A percentile compares a stretch with the other conserved stretches of the same genome.
These are phyloP conservation scores for Carex scoparia DNA, from an alignment of 176 grass and related monocot genomes.

Conservation along the genomic window DNA sequence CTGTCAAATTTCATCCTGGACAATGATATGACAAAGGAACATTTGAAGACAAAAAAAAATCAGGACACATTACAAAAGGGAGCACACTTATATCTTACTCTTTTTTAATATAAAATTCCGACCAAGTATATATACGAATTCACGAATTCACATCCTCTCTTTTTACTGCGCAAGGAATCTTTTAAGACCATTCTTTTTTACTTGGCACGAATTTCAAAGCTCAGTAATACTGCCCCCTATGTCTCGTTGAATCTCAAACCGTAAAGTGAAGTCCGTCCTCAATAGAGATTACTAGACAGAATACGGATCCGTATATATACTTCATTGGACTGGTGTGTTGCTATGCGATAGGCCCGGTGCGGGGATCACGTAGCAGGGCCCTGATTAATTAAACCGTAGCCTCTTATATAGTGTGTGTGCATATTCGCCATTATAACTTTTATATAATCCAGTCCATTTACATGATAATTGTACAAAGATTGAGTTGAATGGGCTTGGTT, in stretches of 20 bases:
- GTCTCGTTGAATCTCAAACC: no score
- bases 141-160: no score
- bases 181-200: no score
- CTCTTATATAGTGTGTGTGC: background rate
- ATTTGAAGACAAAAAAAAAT: no score
- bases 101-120: background rate
- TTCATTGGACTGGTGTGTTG: background rate
- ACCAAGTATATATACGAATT: background rate
- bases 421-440: background rate
- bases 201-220: no score
- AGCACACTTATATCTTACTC: background rate
- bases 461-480: background rate
- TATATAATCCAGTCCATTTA: background rate
- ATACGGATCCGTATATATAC: background rate
- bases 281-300: no score
- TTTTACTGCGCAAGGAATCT: no score
- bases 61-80: background rate
- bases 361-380: background rate
- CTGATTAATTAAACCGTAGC: background rate
- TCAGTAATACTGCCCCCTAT: no score
- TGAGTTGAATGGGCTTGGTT: background rate
- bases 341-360: background rate
- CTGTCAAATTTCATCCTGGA: no score
- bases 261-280: no score
- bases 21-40: no score